Percentiles rank a stretch among this genome's conserved stretches.
phyloP scores from a whole-genome alignment of 2,329 filamentous ascomycete species.

The Phyllosticta citriasiana region DNA sequence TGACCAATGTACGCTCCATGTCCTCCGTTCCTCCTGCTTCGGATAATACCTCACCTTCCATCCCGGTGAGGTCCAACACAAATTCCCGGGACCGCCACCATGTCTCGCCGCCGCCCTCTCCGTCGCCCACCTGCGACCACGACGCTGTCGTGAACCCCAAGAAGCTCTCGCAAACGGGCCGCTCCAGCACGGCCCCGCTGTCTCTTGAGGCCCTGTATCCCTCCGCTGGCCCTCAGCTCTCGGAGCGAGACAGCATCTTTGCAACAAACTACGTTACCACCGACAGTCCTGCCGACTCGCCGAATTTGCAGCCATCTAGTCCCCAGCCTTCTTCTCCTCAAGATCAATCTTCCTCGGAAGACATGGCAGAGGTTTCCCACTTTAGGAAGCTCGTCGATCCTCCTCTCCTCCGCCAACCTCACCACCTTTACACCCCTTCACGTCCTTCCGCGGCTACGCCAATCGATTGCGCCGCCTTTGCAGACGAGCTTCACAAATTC shows the following conservation, averaged over 20 bases:
- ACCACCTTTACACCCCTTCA: constrained; percentile 17
- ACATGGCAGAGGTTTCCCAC: constrained; percentile 21
- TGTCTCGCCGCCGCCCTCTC: constrained; percentile 13
- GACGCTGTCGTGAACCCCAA: constrained; percentile 21
- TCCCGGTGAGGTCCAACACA: constrained; percentile 29
- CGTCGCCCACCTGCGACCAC: constrained; percentile 7
- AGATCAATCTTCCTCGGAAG: constrained; percentile 18
- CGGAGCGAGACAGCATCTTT: constrained; percentile 54
- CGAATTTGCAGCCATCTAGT: constrained; percentile 19
- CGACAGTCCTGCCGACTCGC: constrained; percentile 35
- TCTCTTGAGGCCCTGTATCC: constrained; percentile 26
- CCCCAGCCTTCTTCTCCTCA: constrained; percentile 3
- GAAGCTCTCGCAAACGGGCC: constrained; percentile 26
- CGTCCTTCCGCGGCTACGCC: neutral
- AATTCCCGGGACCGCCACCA: constrained; percentile 16
- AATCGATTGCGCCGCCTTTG: constrained; percentile 7
- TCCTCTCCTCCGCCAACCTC: constrained; percentile 23
- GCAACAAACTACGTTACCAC: constrained; percentile 49
- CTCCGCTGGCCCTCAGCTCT: constrained; percentile 41
- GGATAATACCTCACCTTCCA: constrained; percentile 30
- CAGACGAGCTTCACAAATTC: constrained; percentile 8
- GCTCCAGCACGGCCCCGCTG: constrained; percentile 29
- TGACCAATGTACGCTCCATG: constrained; percentile 36
- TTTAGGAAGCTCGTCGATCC: constrained; percentile 25
- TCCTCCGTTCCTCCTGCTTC: constrained; percentile 28